Base-by-base conservation (phyloP, 176 grass and related monocot species). In the Miscanthus lutarioriparius region DNA sequence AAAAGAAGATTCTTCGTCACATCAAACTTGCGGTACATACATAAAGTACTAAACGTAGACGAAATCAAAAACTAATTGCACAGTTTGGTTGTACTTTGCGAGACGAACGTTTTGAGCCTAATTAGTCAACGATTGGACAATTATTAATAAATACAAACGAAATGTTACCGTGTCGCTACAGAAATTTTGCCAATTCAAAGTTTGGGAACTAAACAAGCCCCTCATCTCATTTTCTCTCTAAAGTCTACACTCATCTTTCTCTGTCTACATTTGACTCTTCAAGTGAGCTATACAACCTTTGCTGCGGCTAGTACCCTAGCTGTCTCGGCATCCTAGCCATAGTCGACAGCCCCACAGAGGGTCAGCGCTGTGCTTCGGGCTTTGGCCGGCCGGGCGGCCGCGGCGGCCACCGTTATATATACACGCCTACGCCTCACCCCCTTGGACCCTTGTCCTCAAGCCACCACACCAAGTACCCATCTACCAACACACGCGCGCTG, bases 291-390 rank as follows among this genome's bases (percentile, higher is more conserved):
- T 15, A 15, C 16, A 48, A 48, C 47, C 47, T 51, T 51, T 51
- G 65, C 66, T 40, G 44, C 45, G 10, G 6, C 6, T 84, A 16
- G 25, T 84, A 30, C 43, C 43, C 80, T 79, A 51, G 80, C 75
- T 80, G 76, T 19, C 61, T 70, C 48, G 82, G 49, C 67, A 62
- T 17, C 7, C 8, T 9, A 54, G 64, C 27, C 62, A 33, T 35
- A 68, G 78, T 30, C 44, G 28, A 15, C 17, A 17, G 44, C 44
- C 44, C 44, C 44, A 16, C n/a, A 49, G 68, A 80, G 84, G 76
- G 80, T 87, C 85, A 87, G 89, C 89, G 84, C 75, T 83, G 84
- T 32, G 79, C 36, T 61, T 61, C 25, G 56, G 56, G 56, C 56
- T 61, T 25, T 61, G 22, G 56, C 56, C 56, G 28, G n/a, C 72